Conservation (phyloP, 2,329 filamentous ascomycete genomes). For the Ophiocordyceps camponoti-leonardi region DNA sequence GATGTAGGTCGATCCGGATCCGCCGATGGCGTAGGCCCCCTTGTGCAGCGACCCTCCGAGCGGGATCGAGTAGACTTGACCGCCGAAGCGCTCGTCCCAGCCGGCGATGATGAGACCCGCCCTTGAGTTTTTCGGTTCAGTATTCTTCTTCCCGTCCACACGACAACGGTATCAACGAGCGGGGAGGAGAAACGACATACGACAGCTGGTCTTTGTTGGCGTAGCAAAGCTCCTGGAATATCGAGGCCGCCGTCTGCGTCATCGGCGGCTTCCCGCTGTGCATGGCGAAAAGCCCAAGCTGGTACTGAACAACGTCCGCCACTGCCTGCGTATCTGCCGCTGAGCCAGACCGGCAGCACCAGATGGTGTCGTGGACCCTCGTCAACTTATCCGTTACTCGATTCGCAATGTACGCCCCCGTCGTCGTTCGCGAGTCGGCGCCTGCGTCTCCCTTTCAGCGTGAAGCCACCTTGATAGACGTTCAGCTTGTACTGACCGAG, state of each 20-base stretch:
- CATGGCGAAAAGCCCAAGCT: constrained; percentile 83
- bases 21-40: constrained; percentile 87
- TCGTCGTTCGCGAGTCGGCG: constrained; percentile 93
- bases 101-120: constrained; percentile 98
- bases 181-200: constrained; percentile 30
- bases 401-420: constrained; percentile 95
- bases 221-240: constrained; percentile 98
- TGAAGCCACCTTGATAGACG: background rate
- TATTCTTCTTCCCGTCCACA: background rate
- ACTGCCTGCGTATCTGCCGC: constrained; percentile 96
- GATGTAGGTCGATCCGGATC: constrained; percentile 96
- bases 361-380: constrained; percentile 95
- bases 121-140: constrained; percentile 26
- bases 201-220: constrained; percentile 87
- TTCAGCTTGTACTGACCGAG: constrained; percentile 36
- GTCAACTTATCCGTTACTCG: constrained; percentile 99
- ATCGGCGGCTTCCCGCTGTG: constrained; percentile 79
- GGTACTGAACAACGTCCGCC: constrained; percentile 94
- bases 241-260: constrained; percentile 83
- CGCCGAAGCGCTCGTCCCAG: constrained; percentile 86
- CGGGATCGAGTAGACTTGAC: constrained; percentile 94
- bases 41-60: constrained; percentile 95
- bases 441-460: constrained; percentile 26
- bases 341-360: constrained; percentile 96
- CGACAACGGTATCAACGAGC: background rate